Percentiles rank a stretch among this genome's conserved stretches.
phyloP scores from a whole-genome alignment of 257 asterid species.

The Primulina eburnea region DNA sequence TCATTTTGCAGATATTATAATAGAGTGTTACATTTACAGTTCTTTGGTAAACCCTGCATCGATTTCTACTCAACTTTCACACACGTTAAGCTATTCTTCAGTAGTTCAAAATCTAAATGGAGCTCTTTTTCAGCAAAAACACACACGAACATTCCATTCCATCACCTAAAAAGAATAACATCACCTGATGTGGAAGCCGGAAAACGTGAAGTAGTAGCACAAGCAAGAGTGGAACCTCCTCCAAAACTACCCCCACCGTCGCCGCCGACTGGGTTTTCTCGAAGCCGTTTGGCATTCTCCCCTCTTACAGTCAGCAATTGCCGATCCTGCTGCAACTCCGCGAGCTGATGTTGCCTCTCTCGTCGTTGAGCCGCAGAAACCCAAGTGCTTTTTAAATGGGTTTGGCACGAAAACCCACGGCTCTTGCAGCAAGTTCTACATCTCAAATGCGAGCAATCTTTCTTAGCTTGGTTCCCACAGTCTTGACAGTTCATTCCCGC shows the following conservation, averaged over 20 bases:
- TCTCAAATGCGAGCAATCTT: constrained; percentile 55
- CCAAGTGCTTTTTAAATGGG: constrained; percentile 73
- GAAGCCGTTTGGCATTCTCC: constrained; percentile 29
- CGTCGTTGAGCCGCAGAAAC: constrained; percentile 61
- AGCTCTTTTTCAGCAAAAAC: background rate
- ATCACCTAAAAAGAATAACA: background rate
- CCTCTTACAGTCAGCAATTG: constrained; percentile 1
- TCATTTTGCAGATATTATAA: background rate
- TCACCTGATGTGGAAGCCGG: constrained; percentile 13
- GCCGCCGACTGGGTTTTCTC: constrained; percentile 26
- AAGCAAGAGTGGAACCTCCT: background rate
- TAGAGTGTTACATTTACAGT: background rate
- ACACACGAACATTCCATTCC: background rate
- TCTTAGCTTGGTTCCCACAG: constrained; percentile 71
- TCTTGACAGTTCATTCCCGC: constrained; percentile 54
- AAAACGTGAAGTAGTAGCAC: background rate
- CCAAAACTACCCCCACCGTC: constrained; percentile 16
- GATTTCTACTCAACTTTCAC: background rate
- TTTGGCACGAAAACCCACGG: constrained; percentile 54
- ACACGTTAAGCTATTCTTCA: background rate
- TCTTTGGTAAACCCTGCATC: background rate
- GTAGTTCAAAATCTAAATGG: background rate
- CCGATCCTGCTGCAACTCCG: constrained; percentile 8
- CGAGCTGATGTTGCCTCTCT: constrained; percentile 42
- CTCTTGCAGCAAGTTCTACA: constrained; percentile 68